Evolutionary conservation across 768 basidiomycete genomes (phyloP).

Genomic region (Tephrocybe rancida): DNA sequence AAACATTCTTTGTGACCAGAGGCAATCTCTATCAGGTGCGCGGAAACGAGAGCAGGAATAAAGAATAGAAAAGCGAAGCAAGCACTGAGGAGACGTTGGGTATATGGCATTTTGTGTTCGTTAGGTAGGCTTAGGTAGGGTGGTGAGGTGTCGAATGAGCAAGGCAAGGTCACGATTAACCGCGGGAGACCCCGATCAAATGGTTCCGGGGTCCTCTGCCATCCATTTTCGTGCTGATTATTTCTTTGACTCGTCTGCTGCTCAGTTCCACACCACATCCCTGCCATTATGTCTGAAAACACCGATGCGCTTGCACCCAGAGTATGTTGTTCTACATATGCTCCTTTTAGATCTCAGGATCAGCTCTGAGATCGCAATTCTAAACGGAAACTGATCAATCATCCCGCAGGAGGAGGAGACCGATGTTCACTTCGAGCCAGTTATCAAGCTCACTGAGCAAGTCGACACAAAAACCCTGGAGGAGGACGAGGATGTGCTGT

Average conservation of each 20-base stretch:
- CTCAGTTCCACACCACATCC: slow-evolving; percentile 28
- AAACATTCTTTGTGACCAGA: slow-evolving; percentile 92
- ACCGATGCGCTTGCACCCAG: slow-evolving; percentile 71
- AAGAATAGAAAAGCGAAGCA: slow-evolving; percentile 45
- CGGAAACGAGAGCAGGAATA: slow-evolving; percentile 43
- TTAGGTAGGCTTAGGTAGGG: slow-evolving; percentile 12
- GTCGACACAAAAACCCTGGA: slow-evolving; percentile 95
- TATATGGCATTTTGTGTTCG: slow-evolving; percentile 26
- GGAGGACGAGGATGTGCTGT: slow-evolving; percentile 89
- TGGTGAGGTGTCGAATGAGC: background rate
- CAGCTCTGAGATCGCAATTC: slow-evolving; percentile 9
- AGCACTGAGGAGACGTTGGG: slow-evolving; percentile 37
- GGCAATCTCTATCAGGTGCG: slow-evolving; percentile 73
- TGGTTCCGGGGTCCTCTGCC: slow-evolving; percentile 18
- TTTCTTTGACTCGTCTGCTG: slow-evolving; percentile 16
- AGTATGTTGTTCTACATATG: slow-evolving; percentile 47
- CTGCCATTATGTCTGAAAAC: slow-evolving; percentile 54
- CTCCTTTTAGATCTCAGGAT: slow-evolving; percentile 12
- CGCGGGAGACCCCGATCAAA: slow-evolving; percentile 17
- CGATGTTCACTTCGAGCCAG: slow-evolving; percentile 94
- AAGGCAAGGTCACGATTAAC: background rate
- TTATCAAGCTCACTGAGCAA: slow-evolving; percentile 94
- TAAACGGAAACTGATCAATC: slow-evolving; percentile 13
- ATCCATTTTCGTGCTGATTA: slow-evolving; percentile 11
- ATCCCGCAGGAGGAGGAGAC: slow-evolving; percentile 68